phyloP scores from a whole-genome alignment of 1,284 basidiomycete species.

The Phylloboletellus chloephorus region DNA sequence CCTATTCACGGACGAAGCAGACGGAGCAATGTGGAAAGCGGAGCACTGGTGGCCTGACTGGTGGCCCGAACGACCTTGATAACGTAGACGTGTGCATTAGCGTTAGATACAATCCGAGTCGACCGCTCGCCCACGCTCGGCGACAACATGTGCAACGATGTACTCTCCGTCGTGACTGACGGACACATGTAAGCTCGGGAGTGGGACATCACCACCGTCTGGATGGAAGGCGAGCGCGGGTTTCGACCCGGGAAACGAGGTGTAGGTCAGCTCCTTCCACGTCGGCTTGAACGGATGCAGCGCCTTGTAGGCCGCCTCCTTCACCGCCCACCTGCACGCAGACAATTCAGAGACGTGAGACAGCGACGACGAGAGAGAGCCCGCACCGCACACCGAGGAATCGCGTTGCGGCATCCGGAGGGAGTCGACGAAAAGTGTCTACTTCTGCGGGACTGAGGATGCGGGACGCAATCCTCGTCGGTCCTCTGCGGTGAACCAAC shows the following conservation, averaged over 20 bases:
- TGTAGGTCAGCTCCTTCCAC: conserved; percentile 74
- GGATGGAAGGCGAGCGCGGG: conserved; percentile 48
- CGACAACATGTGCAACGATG: conserved; percentile 68
- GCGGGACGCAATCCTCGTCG: conserved; percentile 47
- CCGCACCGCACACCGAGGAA: conserved; percentile 67
- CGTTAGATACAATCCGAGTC: neutral
- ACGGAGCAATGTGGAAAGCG: conserved; percentile 40
- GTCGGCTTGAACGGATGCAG: conserved; percentile 63
- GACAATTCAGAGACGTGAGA: neutral
- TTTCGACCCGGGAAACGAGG: conserved; percentile 39
- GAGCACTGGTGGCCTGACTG: conserved; percentile 62
- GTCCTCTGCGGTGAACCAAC: conserved; percentile 49
- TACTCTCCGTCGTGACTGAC: conserved; percentile 86
- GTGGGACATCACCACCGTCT: conserved; percentile 2
- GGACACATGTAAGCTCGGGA: conserved; percentile 51
- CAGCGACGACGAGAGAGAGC: neutral
- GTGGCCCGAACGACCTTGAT: conserved; percentile 49
- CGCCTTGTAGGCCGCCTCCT: conserved; percentile 91
- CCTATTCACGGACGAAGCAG: conserved; percentile 18
- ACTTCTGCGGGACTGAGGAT: conserved; percentile 61
- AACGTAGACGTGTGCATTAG: conserved; percentile 15
- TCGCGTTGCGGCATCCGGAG: conserved; percentile 21
- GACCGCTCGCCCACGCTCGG: conserved; percentile 37
- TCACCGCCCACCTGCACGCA: conserved; percentile 67
- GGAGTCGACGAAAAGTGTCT: conserved; percentile 39